Conservation (phyloP, 2,329 filamentous ascomycete genomes). For the Colletotrichum eleusines region DNA sequence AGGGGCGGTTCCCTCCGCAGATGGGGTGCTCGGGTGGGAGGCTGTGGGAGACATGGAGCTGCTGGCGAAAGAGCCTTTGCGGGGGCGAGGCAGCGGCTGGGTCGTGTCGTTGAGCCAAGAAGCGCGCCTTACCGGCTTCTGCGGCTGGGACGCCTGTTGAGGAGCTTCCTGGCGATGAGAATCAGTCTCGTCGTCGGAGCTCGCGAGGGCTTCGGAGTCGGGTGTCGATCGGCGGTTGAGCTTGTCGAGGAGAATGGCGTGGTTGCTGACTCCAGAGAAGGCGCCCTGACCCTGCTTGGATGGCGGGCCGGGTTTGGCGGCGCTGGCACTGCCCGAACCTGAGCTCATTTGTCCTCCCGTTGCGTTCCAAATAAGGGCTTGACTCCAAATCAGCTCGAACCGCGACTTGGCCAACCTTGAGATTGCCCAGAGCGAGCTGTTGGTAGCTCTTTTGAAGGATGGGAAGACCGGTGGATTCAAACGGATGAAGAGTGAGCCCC, state of each 20-base stretch:
- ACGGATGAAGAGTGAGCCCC: slow-evolving; percentile 6
- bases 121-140: slow-evolving; percentile 76
- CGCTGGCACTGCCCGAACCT: slow-evolving; percentile 45
- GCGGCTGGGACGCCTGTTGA: slow-evolving; percentile 61
- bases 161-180: slow-evolving; percentile 67
- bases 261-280: slow-evolving; percentile 64
- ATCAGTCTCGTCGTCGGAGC: slow-evolving; percentile 92
- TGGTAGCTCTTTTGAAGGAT: neutral
- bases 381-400: slow-evolving; percentile 12
- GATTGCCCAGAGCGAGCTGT: neutral
- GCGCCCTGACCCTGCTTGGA: slow-evolving; percentile 64
- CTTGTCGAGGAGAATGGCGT: slow-evolving; percentile 79
- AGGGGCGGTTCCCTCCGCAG: slow-evolving; percentile 66
- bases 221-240: slow-evolving; percentile 86
- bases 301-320: slow-evolving; percentile 62
- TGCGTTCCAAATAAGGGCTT: neutral
- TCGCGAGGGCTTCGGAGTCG: slow-evolving; percentile 92
- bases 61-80: slow-evolving; percentile 83
- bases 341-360: slow-evolving; percentile 62
- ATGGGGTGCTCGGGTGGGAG: slow-evolving; percentile 83
- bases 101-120: slow-evolving; percentile 90
- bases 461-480: slow-evolving; percentile 18
- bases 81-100: slow-evolving; percentile 70
- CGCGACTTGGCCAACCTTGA: neutral
- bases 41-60: slow-evolving; percentile 82